A percentile compares a stretch with the other conserved stretches of the same genome.
Conservation (phyloP, 164 flowering plant genomes). For the Nelumbo lutea region DNA sequence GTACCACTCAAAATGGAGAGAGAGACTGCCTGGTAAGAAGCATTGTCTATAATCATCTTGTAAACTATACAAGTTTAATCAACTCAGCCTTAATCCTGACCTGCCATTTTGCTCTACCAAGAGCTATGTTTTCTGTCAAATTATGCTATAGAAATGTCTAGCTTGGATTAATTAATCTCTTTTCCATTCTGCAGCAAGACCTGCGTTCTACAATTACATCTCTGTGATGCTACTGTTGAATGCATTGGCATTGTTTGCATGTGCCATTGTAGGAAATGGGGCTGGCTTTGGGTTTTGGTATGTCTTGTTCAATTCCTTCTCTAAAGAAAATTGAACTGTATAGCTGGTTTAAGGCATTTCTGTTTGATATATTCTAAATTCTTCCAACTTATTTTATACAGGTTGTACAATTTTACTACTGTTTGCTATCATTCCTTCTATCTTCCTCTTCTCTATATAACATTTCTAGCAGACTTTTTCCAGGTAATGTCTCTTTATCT, state of each 20-base stretch:
- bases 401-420: slow-evolving; percentile 57
- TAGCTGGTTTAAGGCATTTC: not conserved
- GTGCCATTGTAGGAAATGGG: slow-evolving; percentile 48
- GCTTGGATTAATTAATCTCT: not conserved
- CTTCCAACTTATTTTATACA: slow-evolving; percentile 23
- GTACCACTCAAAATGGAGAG: slow-evolving; percentile 84
- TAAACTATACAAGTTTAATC: not conserved
- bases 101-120: too few relatives aligned
- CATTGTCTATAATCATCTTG: not conserved
- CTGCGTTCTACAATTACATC: slow-evolving; percentile 74
- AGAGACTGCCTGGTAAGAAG: slow-evolving; percentile 69
- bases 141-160: too few relatives aligned
- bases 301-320: not conserved
- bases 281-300: slow-evolving; percentile 72
- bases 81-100: not conserved
- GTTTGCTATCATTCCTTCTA: slow-evolving; percentile 75
- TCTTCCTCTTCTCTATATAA: slow-evolving; percentile 72
- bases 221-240: slow-evolving; percentile 50
- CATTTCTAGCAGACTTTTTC: slow-evolving; percentile 88
- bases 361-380: not conserved
- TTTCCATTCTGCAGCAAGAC: slow-evolving; percentile 52
- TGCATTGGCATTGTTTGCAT: slow-evolving; percentile 49
- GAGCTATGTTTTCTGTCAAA: too few relatives aligned
- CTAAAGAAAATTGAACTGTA: not conserved
- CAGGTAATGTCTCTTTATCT: slow-evolving; percentile 44